phyloP scores from a whole-genome alignment of 306 rosid genomes.

The Castanopsis chinensis region DNA sequence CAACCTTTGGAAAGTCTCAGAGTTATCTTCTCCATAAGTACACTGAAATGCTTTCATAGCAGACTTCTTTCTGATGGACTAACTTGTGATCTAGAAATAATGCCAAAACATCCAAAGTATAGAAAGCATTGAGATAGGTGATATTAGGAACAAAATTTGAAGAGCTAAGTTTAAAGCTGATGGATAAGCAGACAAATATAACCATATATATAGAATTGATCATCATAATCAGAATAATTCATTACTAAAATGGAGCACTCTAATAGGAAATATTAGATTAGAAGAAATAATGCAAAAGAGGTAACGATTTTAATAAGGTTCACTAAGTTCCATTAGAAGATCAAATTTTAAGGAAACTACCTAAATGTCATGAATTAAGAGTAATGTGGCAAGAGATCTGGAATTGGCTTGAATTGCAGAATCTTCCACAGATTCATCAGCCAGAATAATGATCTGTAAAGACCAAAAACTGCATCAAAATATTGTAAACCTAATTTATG shows the following conservation, averaged over 20 bases:
- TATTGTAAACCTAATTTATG: conserved; percentile 5
- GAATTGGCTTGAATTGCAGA: conserved; percentile 98
- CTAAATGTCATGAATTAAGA: conserved; percentile 89
- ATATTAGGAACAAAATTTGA: not conserved
- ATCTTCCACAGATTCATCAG: conserved; percentile 95
- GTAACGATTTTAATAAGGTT: not conserved
- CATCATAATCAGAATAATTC: not conserved
- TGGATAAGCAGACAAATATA: not conserved
- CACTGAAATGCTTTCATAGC: no score
- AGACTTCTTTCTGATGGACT: no score
- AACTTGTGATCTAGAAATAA: not conserved
- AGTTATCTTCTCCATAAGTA: no score
- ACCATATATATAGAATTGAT: not conserved
- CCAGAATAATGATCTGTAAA: conserved; percentile 77
- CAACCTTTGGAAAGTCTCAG: no score
- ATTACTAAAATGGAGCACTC: not conserved
- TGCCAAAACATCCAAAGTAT: not conserved
- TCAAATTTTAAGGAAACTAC: conserved; percentile 35
- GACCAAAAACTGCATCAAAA: conserved; percentile 27
- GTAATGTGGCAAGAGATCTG: conserved; percentile 91
- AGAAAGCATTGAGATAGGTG: not conserved
- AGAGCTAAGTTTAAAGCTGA: not conserved
- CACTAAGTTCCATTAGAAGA: conserved; percentile 1
- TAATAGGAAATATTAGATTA: not conserved
- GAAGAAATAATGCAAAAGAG: not conserved